Percentiles rank a stretch among this genome's conserved stretches.
Evolutionary conservation across 345 rosid species (phyloP).

Genomic region (Cardiospermum halicacabum): DNA sequence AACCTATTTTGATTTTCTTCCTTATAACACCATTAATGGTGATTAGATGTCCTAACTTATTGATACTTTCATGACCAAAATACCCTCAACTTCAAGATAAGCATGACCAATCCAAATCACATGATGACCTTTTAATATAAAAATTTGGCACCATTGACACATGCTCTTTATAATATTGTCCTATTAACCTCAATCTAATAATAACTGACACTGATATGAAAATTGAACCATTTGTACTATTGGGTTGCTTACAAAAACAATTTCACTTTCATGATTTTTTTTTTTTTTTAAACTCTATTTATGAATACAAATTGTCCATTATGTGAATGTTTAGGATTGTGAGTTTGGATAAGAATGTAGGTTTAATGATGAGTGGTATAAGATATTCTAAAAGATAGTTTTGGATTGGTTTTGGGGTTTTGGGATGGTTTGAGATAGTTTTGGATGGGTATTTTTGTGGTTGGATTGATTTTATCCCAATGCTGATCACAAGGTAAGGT

Average conservation of each 20-base stretch:
- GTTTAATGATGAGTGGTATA: too few species aligned
- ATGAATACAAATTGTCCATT: background rate
- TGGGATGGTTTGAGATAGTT: too few species aligned
- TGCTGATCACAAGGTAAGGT: too few species aligned
- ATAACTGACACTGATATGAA: background rate
- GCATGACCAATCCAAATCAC: background rate
- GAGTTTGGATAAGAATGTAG: too few species aligned
- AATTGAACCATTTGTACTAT: background rate
- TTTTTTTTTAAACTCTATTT: too few species aligned
- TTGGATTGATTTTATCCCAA: too few species aligned
- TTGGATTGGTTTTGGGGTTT: too few species aligned
- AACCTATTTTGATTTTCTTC: too few species aligned
- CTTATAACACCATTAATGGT: background rate
- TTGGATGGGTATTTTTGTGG: too few species aligned
- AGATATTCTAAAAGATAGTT: too few species aligned
- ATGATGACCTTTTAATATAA: background rate
- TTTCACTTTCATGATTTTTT: too few species aligned
- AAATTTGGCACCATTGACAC: slow-evolving; percentile 10
- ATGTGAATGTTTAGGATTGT: too few species aligned
- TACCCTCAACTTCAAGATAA: slow-evolving; percentile 4
- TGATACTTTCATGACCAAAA: background rate
- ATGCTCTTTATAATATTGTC: background rate
- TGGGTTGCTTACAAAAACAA: background rate
- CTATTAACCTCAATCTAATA: background rate
- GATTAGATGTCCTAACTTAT: slow-evolving; percentile 11